Evolutionary conservation across 208 protist species (phyloP).

Genomic region (Naegleria gruberi): DNA sequence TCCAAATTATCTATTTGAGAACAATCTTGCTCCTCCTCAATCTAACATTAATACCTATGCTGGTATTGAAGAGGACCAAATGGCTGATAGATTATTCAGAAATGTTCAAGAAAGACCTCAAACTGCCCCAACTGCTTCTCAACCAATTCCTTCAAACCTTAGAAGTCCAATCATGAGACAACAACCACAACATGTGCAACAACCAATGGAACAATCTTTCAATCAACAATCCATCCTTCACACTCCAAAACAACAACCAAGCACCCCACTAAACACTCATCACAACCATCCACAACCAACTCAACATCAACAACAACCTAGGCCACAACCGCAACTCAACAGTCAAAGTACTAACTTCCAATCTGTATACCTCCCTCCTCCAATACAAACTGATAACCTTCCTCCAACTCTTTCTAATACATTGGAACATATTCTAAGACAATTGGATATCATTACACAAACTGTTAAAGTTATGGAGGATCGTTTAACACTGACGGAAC

Average conservation of each 20-base stretch:
- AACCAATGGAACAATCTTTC: neutral
- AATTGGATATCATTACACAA: constrained; percentile 25
- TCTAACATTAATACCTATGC: neutral
- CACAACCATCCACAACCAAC: too few species aligned
- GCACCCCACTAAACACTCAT: too few species aligned
- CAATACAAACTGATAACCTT: constrained; percentile 5
- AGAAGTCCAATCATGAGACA: neutral
- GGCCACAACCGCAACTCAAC: neutral
- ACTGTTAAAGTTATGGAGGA: constrained; percentile 26
- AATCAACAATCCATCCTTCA: neutral
- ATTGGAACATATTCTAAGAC: constrained; percentile 20
- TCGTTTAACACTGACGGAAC: constrained; percentile 1
- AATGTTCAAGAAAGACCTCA: neutral
- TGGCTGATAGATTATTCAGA: neutral
- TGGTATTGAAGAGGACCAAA: neutral
- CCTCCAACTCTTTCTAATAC: neutral
- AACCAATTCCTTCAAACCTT: neutral
- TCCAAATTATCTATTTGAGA: neutral
- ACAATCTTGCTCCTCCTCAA: neutral
- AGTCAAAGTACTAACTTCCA: neutral
- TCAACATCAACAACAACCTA: neutral
- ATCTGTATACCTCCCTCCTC: neutral
- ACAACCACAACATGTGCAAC: neutral
- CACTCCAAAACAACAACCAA: neutral
- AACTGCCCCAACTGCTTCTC: neutral